phyloP scores from a whole-genome alignment of 768 basidiomycete genomes.

The Daedalea quercina region DNA sequence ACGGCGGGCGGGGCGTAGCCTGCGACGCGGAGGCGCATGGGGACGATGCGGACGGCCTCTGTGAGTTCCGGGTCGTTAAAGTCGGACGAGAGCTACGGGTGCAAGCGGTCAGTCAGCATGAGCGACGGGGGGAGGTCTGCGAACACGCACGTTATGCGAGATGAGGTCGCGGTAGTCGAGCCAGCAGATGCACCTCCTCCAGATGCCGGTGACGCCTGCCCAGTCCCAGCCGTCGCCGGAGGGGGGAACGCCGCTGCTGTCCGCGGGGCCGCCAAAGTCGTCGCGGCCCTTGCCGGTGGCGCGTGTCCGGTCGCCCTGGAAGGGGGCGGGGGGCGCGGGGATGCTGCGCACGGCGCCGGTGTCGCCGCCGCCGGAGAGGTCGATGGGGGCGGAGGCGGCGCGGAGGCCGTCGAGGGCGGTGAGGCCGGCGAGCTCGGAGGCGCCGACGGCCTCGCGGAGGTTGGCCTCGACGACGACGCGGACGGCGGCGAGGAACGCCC shows the following conservation, averaged over 20 bases:
- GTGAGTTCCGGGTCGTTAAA: slow-evolving; percentile 17
- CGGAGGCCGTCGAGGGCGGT: slow-evolving; percentile 22
- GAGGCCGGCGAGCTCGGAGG: slow-evolving; percentile 20
- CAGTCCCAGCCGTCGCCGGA: slow-evolving; percentile 15
- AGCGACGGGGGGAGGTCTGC: background rate
- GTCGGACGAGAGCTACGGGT: background rate
- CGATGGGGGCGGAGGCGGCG: slow-evolving; percentile 19
- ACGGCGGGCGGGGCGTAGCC: slow-evolving; percentile 19
- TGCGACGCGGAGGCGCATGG: slow-evolving; percentile 36
- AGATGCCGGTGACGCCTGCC: slow-evolving; percentile 21
- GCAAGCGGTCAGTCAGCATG: background rate
- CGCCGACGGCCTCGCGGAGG: slow-evolving; percentile 31
- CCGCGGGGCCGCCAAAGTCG: slow-evolving; percentile 54
- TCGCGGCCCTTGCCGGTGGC: slow-evolving; percentile 28
- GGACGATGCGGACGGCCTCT: slow-evolving; percentile 49
- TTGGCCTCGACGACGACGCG: slow-evolving; percentile 48
- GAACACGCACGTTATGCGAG: slow-evolving; percentile 3
- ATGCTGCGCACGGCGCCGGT: background rate
- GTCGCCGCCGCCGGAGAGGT: slow-evolving; percentile 4
- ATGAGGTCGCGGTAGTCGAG: slow-evolving; percentile 16
- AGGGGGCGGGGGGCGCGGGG: background rate
- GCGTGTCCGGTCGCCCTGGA: slow-evolving; percentile 1
- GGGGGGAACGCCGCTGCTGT: slow-evolving; percentile 43
- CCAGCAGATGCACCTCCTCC: slow-evolving; percentile 21
- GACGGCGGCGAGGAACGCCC: slow-evolving; percentile 43